Percentiles rank a stretch among this genome's conserved stretches.
Conservation (phyloP, 225 moss, liverwort and hornwort genomes). For the Bryum argenteum region DNA sequence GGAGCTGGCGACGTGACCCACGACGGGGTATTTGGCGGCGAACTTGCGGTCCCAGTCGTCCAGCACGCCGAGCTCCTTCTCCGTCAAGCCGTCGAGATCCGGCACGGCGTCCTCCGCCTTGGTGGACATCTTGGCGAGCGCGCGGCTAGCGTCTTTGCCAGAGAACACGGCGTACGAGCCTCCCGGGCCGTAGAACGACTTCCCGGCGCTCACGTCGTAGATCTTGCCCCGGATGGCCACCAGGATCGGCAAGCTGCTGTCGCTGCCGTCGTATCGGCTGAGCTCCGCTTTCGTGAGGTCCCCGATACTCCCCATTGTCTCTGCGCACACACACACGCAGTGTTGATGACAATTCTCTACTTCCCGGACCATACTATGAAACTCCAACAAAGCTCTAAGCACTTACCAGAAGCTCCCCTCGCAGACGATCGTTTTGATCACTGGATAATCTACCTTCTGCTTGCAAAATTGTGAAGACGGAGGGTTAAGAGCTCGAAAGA, state of each 20-base stretch:
- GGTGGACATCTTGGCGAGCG: conserved; percentile 89
- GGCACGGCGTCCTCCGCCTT: conserved; percentile 71
- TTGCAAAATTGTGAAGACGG: not conserved
- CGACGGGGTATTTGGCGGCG: conserved; percentile 78
- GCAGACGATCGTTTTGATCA: not conserved
- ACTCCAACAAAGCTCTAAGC: not conserved
- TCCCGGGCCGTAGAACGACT: conserved; percentile 81
- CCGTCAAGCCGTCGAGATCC: conserved; percentile 65
- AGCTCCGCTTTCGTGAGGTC: conserved; percentile 53
- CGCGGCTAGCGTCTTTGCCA: conserved; percentile 86
- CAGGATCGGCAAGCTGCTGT: conserved; percentile 56
- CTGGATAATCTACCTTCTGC: not conserved
- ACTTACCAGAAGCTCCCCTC: conserved; percentile 20
- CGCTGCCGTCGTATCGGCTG: conserved; percentile 69
- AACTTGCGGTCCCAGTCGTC: conserved; percentile 91
- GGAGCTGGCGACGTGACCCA: conserved; percentile 54
- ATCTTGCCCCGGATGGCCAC: conserved; percentile 78
- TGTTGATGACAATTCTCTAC: not conserved
- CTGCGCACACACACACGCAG: not conserved
- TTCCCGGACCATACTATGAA: not conserved
- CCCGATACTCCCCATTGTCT: conserved; percentile 50
- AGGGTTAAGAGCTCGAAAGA: not conserved
- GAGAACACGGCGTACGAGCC: conserved; percentile 77
- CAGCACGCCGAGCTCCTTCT: conserved; percentile 73
- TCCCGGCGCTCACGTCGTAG: conserved; percentile 76